These are phyloP conservation scores for Apiotrichum veenhuisii DNA, from an alignment of 1,284 basidiomycete species.

Conservation along the genomic window DNA sequence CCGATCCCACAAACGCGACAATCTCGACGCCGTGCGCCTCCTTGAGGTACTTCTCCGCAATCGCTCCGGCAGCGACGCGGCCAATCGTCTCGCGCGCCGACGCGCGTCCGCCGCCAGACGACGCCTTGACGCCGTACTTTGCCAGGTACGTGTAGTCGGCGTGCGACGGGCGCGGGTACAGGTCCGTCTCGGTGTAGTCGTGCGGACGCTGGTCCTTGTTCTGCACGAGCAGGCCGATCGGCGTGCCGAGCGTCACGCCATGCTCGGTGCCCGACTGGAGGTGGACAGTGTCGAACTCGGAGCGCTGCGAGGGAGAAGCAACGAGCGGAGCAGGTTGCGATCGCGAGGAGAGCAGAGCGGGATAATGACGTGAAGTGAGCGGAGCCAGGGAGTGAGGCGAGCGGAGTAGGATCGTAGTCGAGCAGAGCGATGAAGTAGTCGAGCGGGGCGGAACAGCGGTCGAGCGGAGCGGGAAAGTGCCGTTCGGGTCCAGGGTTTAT, in stretches of 20 bases:
- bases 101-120: constrained; percentile 89
- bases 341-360: neutral
- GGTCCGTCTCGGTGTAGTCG: constrained; percentile 97
- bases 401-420: too few species aligned
- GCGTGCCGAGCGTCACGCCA: constrained; percentile 93
- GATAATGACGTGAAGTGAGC: neutral
- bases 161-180: constrained; percentile 94
- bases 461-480: neutral
- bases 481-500: too few species aligned
- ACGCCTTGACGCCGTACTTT: constrained; percentile 97
- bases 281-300: constrained; percentile 93
- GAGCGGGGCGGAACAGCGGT: too few species aligned
- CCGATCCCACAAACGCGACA: constrained; percentile 93
- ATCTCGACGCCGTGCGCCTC: constrained; percentile 87
- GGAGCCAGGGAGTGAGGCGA: too few species aligned
- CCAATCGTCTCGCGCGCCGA: constrained; percentile 97
- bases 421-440: too few species aligned
- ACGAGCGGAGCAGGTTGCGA: neutral
- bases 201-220: constrained; percentile 99
- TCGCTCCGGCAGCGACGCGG: constrained; percentile 94
- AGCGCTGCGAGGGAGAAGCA: constrained; percentile 65
- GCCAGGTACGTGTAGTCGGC: constrained; percentile 98
- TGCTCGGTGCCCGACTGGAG: constrained; percentile 93
- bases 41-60: constrained; percentile 94
- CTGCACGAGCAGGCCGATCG: constrained; percentile 89